These are phyloP conservation scores for Mortierella sp. DNA, from an alignment of 371 early-diverging fungal genomes.

Conservation along the genomic window DNA sequence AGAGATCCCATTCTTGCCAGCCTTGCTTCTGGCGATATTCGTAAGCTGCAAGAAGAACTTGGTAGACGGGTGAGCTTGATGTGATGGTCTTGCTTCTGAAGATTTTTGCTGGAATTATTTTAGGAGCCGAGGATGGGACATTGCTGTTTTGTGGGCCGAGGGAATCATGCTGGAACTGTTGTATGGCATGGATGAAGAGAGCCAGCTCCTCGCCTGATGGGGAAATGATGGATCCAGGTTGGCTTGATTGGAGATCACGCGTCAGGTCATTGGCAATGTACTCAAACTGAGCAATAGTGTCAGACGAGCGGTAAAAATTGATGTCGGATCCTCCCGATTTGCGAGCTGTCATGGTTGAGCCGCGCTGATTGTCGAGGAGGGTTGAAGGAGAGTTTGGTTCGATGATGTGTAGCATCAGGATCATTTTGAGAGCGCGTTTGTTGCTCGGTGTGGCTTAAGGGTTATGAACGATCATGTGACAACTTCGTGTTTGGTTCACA, in stretches of 20 bases:
- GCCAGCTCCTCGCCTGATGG: conserved; percentile 70
- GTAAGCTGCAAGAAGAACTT: conserved; percentile 67
- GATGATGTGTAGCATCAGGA: no score
- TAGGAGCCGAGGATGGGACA: conserved; percentile 31
- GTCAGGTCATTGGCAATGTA: conserved; percentile 56
- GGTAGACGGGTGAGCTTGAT: conserved; percentile 60
- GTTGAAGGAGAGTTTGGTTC: neutral
- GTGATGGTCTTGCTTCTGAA: conserved; percentile 64
- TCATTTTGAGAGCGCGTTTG: no score
- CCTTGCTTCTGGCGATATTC: conserved; percentile 61
- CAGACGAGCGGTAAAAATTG: conserved; percentile 59
- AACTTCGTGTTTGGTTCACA: no score
- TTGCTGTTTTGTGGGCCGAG: conserved; percentile 61
- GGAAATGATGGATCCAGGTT: conserved; percentile 55
- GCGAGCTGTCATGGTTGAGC: conserved; percentile 44
- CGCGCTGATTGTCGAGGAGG: neutral
- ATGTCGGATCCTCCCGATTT: conserved; percentile 56
- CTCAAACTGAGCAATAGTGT: conserved; percentile 62
- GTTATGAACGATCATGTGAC: neutral
- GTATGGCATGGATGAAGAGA: conserved; percentile 64
- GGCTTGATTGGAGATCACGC: conserved; percentile 57
- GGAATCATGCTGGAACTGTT: conserved; percentile 75
- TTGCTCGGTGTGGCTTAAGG: neutral
- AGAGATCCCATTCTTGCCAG: conserved; percentile 70
- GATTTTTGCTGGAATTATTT: conserved; percentile 72